Evolutionary conservation across 768 basidiomycete genomes (phyloP), one percentile per base, ranked within the genome.

Genomic region (Rhodosporidiobolus odoratus): DNA sequence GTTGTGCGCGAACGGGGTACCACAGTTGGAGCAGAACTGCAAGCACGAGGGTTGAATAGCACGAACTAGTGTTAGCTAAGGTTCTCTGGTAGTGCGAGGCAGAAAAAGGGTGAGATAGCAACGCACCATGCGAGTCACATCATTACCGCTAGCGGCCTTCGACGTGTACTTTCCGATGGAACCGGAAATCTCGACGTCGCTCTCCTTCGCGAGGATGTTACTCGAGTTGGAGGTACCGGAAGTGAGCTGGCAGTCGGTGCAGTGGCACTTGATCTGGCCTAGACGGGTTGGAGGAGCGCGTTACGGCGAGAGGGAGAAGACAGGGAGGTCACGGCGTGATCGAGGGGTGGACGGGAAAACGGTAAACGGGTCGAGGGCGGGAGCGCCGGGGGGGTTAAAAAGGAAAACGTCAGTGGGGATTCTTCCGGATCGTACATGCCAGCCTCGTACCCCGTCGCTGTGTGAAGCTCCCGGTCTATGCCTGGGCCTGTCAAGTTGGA

Each of bases 1-100:
- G 65, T 66, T 60, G 65, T 66, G 65, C 32, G 65, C 65, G 58
- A 66, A 60, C 16, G 57, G 65, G 19, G 65, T 58, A 45, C 65
- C 65, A 58, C 65, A 66, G 48, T 8, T n/a, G 21, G 48, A 12
- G 48, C 48, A 50, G 21, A 50, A 50, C 48, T 50, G 48, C 12
- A 50, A 23, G 9, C 9, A 8, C 9, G 48, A 57, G 54, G 19
- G 54, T 57, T 32, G 19, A 27, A 52, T 10, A 52, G 27, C 19
- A 52, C 12, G 50, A 27, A 27, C 9, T 10, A 52, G 23, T 10
- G 10, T 9, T 10, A 17, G 12, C 12, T 17, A 45, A 45, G 43
- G 43, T 12, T 23, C 23, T 23, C 13, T 12, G 43, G 43, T 13
- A 45, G 43, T 27, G 9, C 27, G 30, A 53, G 30, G 52, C 27